A percentile compares a stretch with the other conserved stretches of the same genome.
These are phyloP conservation scores for Entomortierella chlamydospora DNA, from an alignment of 192 early-diverging fungal genomes.

Conservation along the genomic window DNA sequence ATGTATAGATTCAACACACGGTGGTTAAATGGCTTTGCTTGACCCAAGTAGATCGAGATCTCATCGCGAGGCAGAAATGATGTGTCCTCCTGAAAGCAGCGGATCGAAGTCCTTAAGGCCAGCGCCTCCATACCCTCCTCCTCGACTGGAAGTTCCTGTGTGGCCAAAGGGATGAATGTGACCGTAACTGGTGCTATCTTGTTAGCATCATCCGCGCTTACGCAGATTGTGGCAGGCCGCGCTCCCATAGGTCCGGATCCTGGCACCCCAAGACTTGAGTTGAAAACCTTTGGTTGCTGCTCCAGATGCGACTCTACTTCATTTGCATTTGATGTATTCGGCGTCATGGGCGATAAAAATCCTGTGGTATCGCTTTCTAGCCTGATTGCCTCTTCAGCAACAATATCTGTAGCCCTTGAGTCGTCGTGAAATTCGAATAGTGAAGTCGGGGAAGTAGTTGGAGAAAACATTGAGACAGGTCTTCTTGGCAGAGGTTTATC, in stretches of 20 bases:
- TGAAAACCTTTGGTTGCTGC: not conserved
- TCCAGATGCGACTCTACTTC: too few species aligned
- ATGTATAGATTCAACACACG: conserved; percentile 76
- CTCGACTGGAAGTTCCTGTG: not conserved
- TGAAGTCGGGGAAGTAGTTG: not conserved
- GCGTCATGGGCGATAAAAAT: too few species aligned
- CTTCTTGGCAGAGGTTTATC: conserved; percentile 3
- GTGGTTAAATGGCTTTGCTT: conserved; percentile 66
- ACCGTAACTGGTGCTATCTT: not conserved
- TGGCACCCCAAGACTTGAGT: not conserved
- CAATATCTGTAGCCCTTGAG: not conserved
- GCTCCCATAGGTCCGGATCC: not conserved
- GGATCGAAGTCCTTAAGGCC: conserved; percentile 19
- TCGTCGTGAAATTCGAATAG: not conserved
- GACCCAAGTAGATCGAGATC: conserved; percentile 65
- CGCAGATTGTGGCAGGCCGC: conserved; percentile 29
- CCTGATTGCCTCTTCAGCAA: not conserved
- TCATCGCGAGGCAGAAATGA: conserved; percentile 56
- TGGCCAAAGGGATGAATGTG: conserved; percentile 12
- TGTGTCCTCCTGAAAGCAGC: conserved; percentile 58
- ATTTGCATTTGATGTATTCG: too few species aligned
- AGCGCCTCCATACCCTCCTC: not conserved
- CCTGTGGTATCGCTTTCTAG: too few species aligned
- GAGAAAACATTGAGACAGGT: conserved; percentile 23
- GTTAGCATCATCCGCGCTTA: conserved; percentile 13